Evolutionary conservation across 257 asterid species (phyloP), one percentile per base, ranked within the genome.

Genomic region (Euphrasia confusa): DNA sequence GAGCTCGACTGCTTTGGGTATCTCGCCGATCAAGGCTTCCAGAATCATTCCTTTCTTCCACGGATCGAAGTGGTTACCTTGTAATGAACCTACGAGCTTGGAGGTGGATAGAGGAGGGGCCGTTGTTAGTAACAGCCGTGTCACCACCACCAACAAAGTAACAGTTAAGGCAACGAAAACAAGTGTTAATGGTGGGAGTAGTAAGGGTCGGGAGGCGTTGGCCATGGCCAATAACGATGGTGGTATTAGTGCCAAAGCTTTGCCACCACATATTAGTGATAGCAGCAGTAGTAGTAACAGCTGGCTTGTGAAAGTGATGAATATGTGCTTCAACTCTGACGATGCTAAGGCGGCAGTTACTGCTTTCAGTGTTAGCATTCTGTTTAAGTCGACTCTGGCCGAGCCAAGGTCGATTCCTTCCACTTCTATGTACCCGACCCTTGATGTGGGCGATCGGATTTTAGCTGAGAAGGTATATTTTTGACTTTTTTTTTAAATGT

Each of bases 341-440:
- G 99, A 93, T 71, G 94, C 99, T 27, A 89, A 89, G 73, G 95
- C 99, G 4, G 95, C 81, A 40, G 75, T 87, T 56, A 93, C 97
- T 47, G 99, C 97, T 53, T 75, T 89, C 67, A 85, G 95, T 13
- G 86, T 93, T 18, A 80, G 84, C 32, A 72, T 93, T 53, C 64
- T 93, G 71, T 93, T 85, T 67, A 85, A 77, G 73, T 93, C 99
- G 10, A 74, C 87, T 44, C 66, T 93, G 80, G 99, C 99, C 0
- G 97, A 89, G 83, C 97, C 99, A 1, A 87, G 97, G 86, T 89
- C 97, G 13, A 93, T 93, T 70, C 96, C 97, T 14, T 87, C 99
- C 8, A 66, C 86, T 42, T 93, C 99, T 28, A 93, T 93, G 99
- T 82, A 45, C 69, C 99, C 99, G 40, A 93, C 99, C 45, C 91